These are phyloP conservation scores for Drechslera avenae DNA, from an alignment of 2,329 filamentous ascomycete species.

Conservation along the genomic window DNA sequence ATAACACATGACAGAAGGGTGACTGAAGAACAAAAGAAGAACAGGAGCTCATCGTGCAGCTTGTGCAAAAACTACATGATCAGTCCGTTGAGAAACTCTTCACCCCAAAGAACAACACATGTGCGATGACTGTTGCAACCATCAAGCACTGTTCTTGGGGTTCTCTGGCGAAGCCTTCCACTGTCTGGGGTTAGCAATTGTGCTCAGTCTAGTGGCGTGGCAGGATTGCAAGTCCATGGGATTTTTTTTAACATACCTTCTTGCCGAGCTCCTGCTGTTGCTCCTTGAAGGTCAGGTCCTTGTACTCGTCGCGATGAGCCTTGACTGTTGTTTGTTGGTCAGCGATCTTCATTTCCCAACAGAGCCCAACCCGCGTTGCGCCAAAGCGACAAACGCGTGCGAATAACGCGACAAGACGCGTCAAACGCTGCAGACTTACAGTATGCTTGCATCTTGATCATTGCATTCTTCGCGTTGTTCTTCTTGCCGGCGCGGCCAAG, in stretches of 20 bases:
- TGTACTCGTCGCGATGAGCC: slow-evolving; percentile 43
- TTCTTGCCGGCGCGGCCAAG: slow-evolving; percentile 23
- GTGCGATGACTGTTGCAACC: background rate
- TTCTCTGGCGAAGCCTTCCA: slow-evolving; percentile 46
- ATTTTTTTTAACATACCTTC: slow-evolving; percentile 32
- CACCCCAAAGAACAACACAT: no score
- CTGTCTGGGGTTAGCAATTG: slow-evolving; percentile 22
- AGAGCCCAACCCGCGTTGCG: background rate
- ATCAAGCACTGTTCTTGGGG: slow-evolving; percentile 39
- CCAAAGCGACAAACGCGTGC: slow-evolving; percentile 15
- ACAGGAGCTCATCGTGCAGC: no score
- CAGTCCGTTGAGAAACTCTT: no score
- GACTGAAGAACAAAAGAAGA: background rate
- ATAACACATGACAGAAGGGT: background rate
- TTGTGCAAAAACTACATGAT: no score
- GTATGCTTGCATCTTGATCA: slow-evolving; percentile 45
- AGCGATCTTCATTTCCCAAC: slow-evolving; percentile 12
- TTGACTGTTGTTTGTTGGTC: slow-evolving; percentile 36
- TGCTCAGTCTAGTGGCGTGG: background rate
- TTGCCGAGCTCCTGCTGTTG: slow-evolving; percentile 47
- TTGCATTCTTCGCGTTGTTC: slow-evolving; percentile 34
- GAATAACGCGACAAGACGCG: slow-evolving; percentile 24
- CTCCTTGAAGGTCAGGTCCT: slow-evolving; percentile 41
- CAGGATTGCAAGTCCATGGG: no score
- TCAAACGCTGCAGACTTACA: slow-evolving; percentile 33